These are phyloP conservation scores for Paracorniculantispora psalliotae DNA, from an alignment of 2,329 filamentous ascomycete species.

Conservation along the genomic window DNA sequence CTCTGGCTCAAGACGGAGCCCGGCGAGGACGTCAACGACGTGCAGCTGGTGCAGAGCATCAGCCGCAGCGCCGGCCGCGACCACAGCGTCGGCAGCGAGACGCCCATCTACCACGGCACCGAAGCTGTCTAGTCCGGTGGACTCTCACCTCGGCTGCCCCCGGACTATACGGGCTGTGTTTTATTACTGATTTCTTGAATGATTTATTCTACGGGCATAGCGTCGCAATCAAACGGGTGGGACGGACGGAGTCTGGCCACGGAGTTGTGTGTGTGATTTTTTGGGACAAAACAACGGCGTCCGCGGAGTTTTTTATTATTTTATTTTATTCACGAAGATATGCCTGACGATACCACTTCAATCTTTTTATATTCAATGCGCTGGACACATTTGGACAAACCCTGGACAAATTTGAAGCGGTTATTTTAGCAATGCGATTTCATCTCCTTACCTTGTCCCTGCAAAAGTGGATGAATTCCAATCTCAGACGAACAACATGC, in stretches of 20 bases:
- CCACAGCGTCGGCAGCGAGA: slow-evolving; percentile 1
- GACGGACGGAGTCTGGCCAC: background rate
- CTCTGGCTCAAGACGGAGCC: slow-evolving; percentile 5
- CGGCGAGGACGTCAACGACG: background rate
- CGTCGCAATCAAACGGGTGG: background rate
- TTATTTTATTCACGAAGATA: background rate
- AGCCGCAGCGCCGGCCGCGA: background rate
- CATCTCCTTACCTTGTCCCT: too few species aligned
- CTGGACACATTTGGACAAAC: background rate
- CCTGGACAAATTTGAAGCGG: background rate
- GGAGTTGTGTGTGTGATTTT: slow-evolving; percentile 1
- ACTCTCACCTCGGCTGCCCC: too few species aligned
- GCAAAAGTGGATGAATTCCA: too few species aligned
- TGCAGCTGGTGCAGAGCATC: background rate
- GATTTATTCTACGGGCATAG: background rate
- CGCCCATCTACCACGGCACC: slow-evolving; percentile 1
- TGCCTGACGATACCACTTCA: slow-evolving; percentile 3
- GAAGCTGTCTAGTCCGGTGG: background rate
- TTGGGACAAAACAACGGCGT: background rate
- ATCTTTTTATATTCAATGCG: background rate
- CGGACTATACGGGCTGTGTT: background rate
- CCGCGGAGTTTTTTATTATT: background rate
- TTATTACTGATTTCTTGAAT: background rate
- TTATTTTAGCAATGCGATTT: background rate
- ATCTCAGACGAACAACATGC: too few species aligned